Conservation (phyloP, 176 grass and related monocot genomes). For the Sorghum bicolor region Sorghum_bicolor_NCBIv3 NC_012879.2:18282501-18283000, state of each 20-base stretch:
- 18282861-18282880: not conserved
- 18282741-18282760: not conserved
- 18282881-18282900: not conserved
- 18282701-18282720: not conserved
- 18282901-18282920: not conserved
- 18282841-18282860: not conserved
- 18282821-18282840: not conserved
- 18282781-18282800: not conserved
- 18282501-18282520: slow-evolving; percentile 19
- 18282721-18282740: not conserved
- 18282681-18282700: not conserved
- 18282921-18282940: not conserved
- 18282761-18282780: not conserved
- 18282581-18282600: not conserved
- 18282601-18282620: not conserved
- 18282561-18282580: not conserved
- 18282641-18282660: not conserved
- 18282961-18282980: not conserved
- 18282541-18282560: slow-evolving; percentile 55
- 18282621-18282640: not conserved
- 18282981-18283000: not conserved
- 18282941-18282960: slow-evolving; percentile 6
- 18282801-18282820: slow-evolving; percentile 1
- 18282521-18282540: slow-evolving; percentile 31
- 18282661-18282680: not conserved